phyloP scores from a whole-genome alignment of 108 stramenopile species.

The Fragilaria crotonensis region DNA sequence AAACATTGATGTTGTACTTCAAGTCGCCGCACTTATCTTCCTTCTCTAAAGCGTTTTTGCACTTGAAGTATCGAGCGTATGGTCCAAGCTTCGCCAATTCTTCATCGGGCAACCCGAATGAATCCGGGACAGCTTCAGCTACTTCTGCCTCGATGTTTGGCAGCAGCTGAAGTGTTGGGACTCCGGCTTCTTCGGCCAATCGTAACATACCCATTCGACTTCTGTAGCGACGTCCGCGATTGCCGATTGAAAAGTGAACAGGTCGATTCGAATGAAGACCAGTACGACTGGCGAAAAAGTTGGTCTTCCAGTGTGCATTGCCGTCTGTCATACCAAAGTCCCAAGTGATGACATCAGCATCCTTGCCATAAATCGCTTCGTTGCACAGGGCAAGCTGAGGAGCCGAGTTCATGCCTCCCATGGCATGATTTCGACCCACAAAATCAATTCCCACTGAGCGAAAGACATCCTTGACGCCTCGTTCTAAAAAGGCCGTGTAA shows the following conservation, averaged over 20 bases:
- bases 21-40: background rate
- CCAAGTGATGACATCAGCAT: constrained; percentile 60
- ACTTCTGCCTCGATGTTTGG: constrained; percentile 1
- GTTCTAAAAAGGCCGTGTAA: constrained; percentile 60
- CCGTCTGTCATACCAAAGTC: constrained; percentile 55
- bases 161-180: background rate
- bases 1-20: constrained; percentile 5
- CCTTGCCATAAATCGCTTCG: constrained; percentile 53
- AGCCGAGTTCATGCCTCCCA: constrained; percentile 48
- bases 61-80: constrained; percentile 31
- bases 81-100: constrained; percentile 19
- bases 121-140: constrained; percentile 20
- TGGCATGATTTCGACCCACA: constrained; percentile 54
- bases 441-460: constrained; percentile 55
- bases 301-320: background rate
- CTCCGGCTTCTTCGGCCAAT: background rate
- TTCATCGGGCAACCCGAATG: constrained; percentile 8
- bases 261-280: constrained; percentile 24
- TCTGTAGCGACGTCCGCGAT: background rate
- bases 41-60: constrained; percentile 24
- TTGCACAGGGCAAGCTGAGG: constrained; percentile 54
- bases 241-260: constrained; percentile 12
- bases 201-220: background rate
- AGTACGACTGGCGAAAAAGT: constrained; percentile 13
- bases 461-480: constrained; percentile 32